A percentile compares a stretch with the other conserved stretches of the same genome.
phyloP scores from a whole-genome alignment of 2,329 filamentous ascomycete genomes.

The Bipolaris bicolor region DNA sequence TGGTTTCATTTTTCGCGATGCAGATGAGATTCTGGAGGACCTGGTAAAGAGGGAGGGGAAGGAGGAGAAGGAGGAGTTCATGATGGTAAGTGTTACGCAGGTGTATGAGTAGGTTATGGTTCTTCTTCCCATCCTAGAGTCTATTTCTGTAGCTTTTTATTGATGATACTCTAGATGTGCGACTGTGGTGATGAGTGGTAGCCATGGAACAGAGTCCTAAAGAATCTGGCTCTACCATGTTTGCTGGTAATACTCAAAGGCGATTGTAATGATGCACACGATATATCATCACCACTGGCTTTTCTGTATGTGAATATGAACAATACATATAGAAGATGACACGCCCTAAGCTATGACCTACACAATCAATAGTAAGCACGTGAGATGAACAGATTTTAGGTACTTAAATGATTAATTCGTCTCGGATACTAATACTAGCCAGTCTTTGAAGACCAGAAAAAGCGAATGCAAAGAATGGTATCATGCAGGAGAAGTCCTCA shows the following conservation, averaged over 20 bases:
- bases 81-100: constrained; percentile 12
- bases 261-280: too few species aligned
- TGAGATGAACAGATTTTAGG: too few species aligned
- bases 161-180: not conserved
- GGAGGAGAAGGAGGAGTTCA: constrained; percentile 23
- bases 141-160: not conserved
- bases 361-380: too few species aligned
- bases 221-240: not conserved
- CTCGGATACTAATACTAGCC: not conserved
- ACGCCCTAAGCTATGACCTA: too few species aligned
- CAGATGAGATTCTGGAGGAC: constrained; percentile 31
- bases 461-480: constrained; percentile 18
- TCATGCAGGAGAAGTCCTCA: not conserved
- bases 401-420: too few species aligned
- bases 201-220: not conserved
- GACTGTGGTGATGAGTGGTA: not conserved
- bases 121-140: not conserved
- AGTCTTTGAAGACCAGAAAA: not conserved
- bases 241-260: not conserved
- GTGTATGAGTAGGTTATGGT: constrained; percentile 1
- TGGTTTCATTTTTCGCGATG: constrained; percentile 29
- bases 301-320: too few species aligned
- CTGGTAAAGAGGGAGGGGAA: constrained; percentile 23
- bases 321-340: too few species aligned
- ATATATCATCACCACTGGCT: too few species aligned